Conservation (phyloP, 2,329 filamentous ascomycete species). For the Penicillium crustosum region DNA sequence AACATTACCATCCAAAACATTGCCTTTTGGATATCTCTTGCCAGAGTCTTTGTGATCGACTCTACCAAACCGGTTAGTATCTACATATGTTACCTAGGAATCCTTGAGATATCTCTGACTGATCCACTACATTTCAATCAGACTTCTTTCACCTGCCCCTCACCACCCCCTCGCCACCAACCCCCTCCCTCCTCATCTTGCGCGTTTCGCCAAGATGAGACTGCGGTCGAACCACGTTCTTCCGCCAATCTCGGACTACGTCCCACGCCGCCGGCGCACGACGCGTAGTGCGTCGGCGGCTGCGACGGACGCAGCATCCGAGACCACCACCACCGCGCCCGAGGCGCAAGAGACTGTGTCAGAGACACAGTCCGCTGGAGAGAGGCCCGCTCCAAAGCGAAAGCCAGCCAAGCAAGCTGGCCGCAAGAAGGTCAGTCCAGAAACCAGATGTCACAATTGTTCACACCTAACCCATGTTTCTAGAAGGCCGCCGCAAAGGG, state of each 20-base stretch:
- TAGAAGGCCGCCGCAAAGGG: neutral
- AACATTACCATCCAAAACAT: neutral
- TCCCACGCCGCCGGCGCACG: slow-evolving; percentile 17
- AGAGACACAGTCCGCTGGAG: slow-evolving; percentile 1
- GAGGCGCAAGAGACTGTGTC: slow-evolving; percentile 2
- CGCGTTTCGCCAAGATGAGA: slow-evolving; percentile 32
- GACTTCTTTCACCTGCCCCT: neutral
- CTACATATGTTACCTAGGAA: neutral
- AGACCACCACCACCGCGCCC: neutral
- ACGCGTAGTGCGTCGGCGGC: slow-evolving; percentile 22
- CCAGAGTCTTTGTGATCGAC: neutral
- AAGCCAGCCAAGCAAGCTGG: slow-evolving; percentile 1
- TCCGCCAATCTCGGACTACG: slow-evolving; percentile 28
- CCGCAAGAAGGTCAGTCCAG: slow-evolving; percentile 1
- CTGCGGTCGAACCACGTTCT: slow-evolving; percentile 41
- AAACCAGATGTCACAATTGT: neutral
- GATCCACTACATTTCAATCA: neutral
- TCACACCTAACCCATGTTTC: neutral
- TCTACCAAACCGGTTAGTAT: neutral
- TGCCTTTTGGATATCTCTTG: neutral
- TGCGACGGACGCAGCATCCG: neutral
- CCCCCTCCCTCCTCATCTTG: neutral
- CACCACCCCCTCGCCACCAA: neutral
- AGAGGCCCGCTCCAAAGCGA: slow-evolving; percentile 5
- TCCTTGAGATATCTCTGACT: neutral